These are phyloP conservation scores for Pyrus hybrid DNA, from an alignment of 331 rosid species.

Conservation along the genomic window DNA sequence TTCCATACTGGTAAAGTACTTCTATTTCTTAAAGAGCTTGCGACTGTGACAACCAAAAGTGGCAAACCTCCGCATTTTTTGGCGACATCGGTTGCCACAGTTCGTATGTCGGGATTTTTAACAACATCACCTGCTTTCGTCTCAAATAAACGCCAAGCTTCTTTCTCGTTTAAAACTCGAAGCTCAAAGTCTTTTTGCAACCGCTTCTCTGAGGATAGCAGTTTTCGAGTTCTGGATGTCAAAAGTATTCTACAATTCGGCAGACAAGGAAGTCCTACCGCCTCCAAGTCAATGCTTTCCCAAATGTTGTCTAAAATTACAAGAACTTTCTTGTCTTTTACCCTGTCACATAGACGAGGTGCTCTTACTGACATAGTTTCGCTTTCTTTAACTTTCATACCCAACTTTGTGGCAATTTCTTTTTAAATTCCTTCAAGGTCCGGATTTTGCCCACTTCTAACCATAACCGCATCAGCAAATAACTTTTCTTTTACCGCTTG, in stretches of 20 bases:
- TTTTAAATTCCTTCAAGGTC: no score
- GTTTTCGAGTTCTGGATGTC: no score
- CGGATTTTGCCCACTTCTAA: no score
- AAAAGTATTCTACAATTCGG: not conserved
- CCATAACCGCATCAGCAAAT: no score
- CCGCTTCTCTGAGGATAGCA: not conserved
- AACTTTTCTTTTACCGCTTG: no score
- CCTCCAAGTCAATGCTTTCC: no score
- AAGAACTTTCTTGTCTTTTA: no score
- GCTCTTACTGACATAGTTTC: no score
- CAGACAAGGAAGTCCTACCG: not conserved
- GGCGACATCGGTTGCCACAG: constrained; percentile 7
- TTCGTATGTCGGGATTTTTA: not conserved
- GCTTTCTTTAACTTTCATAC: no score
- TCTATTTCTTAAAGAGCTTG: not conserved
- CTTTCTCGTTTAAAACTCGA: constrained; percentile 1
- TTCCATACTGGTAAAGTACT: constrained; percentile 10
- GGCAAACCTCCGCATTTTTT: not conserved
- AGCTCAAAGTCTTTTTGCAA: not conserved
- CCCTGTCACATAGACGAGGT: no score
- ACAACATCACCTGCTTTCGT: not conserved
- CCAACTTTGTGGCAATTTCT: no score
- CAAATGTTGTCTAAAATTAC: no score
- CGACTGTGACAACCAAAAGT: constrained; percentile 12
- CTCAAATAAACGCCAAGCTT: constrained; percentile 16